Evolutionary conservation across 148 eudicot species (phyloP), one percentile per base, ranked within the genome.

Genomic region (Rhododendron simsii): DNA sequence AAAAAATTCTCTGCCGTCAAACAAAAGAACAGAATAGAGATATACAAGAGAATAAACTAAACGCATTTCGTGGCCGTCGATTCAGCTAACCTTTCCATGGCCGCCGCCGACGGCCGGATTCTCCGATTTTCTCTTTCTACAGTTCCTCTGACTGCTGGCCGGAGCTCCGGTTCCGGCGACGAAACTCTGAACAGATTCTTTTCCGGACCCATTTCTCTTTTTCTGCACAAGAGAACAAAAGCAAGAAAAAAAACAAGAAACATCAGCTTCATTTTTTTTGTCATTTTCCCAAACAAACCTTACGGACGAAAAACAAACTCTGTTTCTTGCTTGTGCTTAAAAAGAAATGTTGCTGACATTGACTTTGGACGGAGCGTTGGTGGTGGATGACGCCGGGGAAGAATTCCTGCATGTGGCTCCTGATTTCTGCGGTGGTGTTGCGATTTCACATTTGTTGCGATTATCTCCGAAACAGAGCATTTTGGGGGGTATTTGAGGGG

Each of bases 401-500:
- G 89, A 80, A 63, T 77, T 86, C 51, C 39, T 91, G 90, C 88
- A 85, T 77, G 89, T 80, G 80, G 63, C 37, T 39, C 83, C 88
- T 21, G 90, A 82, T 86, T 86, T 87, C 73, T 79, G 89, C 82
- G 81, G 71, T 3, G 69, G 48, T 59, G 48, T 81, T 15, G 26
- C 71, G 28, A 30, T 33, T 63, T 73, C 84, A 41, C 55, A 67
- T 55, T 50, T 57, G 50, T 23, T 78, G 21, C 78, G 71, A 67
- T 86, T 69, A 33, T 86, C 89, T 16, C 90, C 92, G 37, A 91
- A 91, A 84, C 93, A 90, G 78, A 91, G 91, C 93, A 91, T 88
- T 81, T 90, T 90, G n/a, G 88, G 91, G 26, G 90, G 57, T 10
- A 69, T 74, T 37, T 74, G 82, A 28, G 75, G 4, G 44, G 90